Base-by-base conservation (phyloP, 768 basidiomycete genomes). In the Austroboletus eburneus region DNA sequence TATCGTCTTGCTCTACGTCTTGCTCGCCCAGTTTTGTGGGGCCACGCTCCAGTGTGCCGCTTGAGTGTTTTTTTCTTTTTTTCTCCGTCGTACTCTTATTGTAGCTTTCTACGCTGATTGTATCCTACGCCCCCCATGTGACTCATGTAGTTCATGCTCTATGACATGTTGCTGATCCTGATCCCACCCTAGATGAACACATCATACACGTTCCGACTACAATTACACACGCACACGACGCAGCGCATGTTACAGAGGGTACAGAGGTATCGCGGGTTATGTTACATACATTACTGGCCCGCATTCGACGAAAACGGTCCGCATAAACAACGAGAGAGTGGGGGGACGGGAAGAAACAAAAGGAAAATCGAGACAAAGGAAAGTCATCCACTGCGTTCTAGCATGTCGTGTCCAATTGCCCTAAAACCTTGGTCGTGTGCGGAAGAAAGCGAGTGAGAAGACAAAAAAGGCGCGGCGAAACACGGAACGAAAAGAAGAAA, bases 11-110 rank as follows among this genome's bases (percentile, higher is more conserved):
- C 49, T 94, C 3, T 97, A 90, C 73, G 68, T 97, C 42, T 69
- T 97, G 50, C 69, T 84, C 17, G 93, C 95, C 2, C 86, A 93
- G 67, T 87, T 93, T 67, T 97, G 95, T 61, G 94, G 94, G 13
- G 80, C 83, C 1, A 80, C 78, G 36, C 66, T 96, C 61, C 85
- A 80, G 42, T 91, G 89, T 50, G 70, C 73, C 4, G 36, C 49
- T 49, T 16, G 25, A 9, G 32, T 24, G 25, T 33, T 30, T 36
- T 25, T 27, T 23, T 29, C 35, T 50, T 34, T 41, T 32, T 27
- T 27, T 27, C 27, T 45, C 16, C 1, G 39, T 43, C 47, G 10
- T 2, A 24, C 20, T 36, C 23, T 38, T 27, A 41, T 12, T 57
- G 50, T 62, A 52, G 49, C 39, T 34, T n/a, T 24, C 24, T 46